These are phyloP conservation scores for Penicillium sp. DNA, from an alignment of 2,329 filamentous ascomycete species.

Conservation along the genomic window DNA sequence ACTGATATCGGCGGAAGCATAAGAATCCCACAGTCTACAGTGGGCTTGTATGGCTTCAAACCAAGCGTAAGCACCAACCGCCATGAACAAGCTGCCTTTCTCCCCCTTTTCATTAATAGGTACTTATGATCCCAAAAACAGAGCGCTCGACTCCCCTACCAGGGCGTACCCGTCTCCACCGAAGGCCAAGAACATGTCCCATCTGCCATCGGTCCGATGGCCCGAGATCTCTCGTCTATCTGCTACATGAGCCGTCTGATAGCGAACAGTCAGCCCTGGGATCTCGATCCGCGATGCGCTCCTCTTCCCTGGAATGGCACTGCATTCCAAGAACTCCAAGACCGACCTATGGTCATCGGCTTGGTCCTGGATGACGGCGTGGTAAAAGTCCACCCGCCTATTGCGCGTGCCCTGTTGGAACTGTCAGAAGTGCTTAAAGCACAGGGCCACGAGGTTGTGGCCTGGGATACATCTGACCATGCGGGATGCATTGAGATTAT, in stretches of 20 bases:
- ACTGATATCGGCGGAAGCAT: conserved; percentile 56
- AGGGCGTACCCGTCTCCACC: conserved; percentile 60
- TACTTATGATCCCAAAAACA: conserved; percentile 26
- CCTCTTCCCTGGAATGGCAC: conserved; percentile 57
- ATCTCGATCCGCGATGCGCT: conserved; percentile 53
- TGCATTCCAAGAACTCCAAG: conserved; percentile 43
- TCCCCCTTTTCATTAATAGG: neutral
- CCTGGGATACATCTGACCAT: conserved; percentile 55
- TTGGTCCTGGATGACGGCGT: conserved; percentile 55
- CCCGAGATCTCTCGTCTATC: conserved; percentile 54
- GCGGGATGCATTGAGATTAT: conserved; percentile 56
- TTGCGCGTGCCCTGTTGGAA: conserved; percentile 48
- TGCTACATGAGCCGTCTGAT: conserved; percentile 51
- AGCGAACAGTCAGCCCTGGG: conserved; percentile 53
- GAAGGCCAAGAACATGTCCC: conserved; percentile 66
- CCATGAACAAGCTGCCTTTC: neutral
- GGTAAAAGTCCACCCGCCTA: conserved; percentile 56
- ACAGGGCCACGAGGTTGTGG: conserved; percentile 56
- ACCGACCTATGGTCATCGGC: conserved; percentile 51
- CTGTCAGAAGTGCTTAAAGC: conserved; percentile 39
- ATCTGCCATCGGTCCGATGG: conserved; percentile 62
- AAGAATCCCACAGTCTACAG: conserved; percentile 50
- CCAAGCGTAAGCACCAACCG: conserved; percentile 36
- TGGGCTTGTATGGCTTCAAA: conserved; percentile 53
- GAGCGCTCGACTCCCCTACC: conserved; percentile 59